phyloP scores from a whole-genome alignment of 768 basidiomycete species.

The Sutorius australiensis region DNA sequence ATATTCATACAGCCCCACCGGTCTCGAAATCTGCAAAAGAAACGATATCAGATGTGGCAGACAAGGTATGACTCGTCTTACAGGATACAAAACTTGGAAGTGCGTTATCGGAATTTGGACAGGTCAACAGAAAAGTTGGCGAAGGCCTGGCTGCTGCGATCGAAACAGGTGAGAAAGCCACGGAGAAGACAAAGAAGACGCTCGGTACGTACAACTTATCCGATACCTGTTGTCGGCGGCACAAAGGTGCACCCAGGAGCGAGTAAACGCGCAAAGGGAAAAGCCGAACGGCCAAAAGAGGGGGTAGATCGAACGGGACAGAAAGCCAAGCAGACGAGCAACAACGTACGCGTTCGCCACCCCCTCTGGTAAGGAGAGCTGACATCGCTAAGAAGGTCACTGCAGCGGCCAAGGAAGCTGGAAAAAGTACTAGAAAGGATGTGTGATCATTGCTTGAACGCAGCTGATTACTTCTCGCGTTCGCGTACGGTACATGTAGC shows the following conservation, averaged over 20 bases:
- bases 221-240: not conserved
- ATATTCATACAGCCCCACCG: slow-evolving; percentile 31
- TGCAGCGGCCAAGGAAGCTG: slow-evolving; percentile 15
- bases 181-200: slow-evolving; percentile 36
- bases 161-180: slow-evolving; percentile 40
- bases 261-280: slow-evolving; percentile 1
- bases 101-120: not conserved
- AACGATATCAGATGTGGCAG: slow-evolving; percentile 36
- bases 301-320: slow-evolving; percentile 3
- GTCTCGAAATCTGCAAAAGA: slow-evolving; percentile 36
- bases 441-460: not conserved
- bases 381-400: slow-evolving; percentile 7
- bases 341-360: not conserved
- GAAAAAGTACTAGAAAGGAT: slow-evolving; percentile 15
- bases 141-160: slow-evolving; percentile 38
- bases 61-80: slow-evolving; percentile 28
- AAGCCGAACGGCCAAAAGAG: slow-evolving; percentile 2
- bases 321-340: slow-evolving; percentile 11
- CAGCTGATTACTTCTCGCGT: not conserved
- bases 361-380: not conserved
- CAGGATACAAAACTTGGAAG: not conserved
- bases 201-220: slow-evolving; percentile 23
- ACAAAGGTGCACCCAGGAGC: not conserved
- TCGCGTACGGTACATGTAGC: not conserved
- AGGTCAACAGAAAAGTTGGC: slow-evolving; percentile 42